Conservation (phyloP, 805 yeast species). For the Spathaspora passalidarum region DNA sequence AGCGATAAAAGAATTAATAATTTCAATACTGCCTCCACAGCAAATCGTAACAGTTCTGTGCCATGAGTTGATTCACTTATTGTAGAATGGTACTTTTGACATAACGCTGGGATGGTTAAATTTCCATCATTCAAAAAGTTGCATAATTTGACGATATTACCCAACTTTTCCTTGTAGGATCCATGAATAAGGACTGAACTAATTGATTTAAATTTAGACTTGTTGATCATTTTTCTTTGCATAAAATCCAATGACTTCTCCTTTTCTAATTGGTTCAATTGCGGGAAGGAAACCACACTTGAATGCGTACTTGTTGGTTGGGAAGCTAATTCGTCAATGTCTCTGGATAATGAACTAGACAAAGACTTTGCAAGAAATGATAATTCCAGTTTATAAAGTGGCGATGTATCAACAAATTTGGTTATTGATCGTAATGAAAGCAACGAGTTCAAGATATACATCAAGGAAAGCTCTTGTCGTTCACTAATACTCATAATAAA, state of each 20-base stretch:
- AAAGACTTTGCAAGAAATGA: slow-evolving; percentile 19
- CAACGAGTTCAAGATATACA: slow-evolving; percentile 24
- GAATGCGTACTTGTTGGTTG: slow-evolving; percentile 19
- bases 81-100: neutral
- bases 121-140: slow-evolving; percentile 10
- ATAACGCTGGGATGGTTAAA: neutral
- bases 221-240: slow-evolving; percentile 1
- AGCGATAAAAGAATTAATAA: slow-evolving; percentile 9
- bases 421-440: slow-evolving; percentile 16
- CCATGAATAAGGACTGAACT: slow-evolving; percentile 24
- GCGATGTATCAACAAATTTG: slow-evolving; percentile 14
- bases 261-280: slow-evolving; percentile 5
- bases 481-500: slow-evolving; percentile 8
- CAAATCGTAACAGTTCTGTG: neutral
- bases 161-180: slow-evolving; percentile 28
- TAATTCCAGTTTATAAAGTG: slow-evolving; percentile 13
- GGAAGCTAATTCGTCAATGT: slow-evolving; percentile 22
- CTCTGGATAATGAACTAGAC: slow-evolving; percentile 19
- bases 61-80: neutral
- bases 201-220: slow-evolving; percentile 9
- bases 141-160: slow-evolving; percentile 17
- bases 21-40: slow-evolving; percentile 1
- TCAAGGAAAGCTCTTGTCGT: slow-evolving; percentile 29
- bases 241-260: slow-evolving; percentile 1
- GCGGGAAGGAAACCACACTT: slow-evolving; percentile 14